Evolutionary conservation across 306 rosid genomes (phyloP).

Genomic region (Hylodesmum podocarpum): DNA sequence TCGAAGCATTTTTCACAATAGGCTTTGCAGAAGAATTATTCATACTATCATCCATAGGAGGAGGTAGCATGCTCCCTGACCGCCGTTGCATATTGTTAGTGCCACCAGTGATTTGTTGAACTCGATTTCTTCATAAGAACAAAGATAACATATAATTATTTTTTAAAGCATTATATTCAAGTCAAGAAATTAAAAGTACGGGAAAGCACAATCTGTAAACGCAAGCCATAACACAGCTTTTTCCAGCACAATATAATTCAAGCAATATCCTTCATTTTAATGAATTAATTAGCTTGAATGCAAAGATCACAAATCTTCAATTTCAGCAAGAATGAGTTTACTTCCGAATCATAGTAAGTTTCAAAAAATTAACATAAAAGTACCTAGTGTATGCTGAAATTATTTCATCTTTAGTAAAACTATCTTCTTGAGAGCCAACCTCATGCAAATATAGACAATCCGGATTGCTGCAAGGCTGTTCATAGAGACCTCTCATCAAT

Average conservation of each 20-base stretch:
- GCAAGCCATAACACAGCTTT: not conserved
- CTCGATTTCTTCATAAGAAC: constrained; percentile 80
- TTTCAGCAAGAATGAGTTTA: not conserved
- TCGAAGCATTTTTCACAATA: constrained; percentile 54
- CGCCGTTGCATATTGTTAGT: constrained; percentile 70
- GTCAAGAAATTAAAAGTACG: constrained; percentile 3
- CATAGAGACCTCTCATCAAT: constrained; percentile 25
- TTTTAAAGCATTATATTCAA: constrained; percentile 22
- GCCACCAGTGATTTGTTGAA: constrained; percentile 87
- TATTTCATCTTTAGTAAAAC: constrained; percentile 98
- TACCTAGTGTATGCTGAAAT: constrained; percentile 97
- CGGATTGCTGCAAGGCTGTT: constrained; percentile 96
- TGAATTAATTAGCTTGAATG: not conserved
- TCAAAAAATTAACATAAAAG: not conserved
- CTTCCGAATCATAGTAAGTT: not conserved
- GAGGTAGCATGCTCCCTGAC: constrained; percentile 79
- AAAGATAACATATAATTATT: constrained; percentile 39
- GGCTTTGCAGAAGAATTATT: constrained; percentile 59
- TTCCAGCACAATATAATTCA: not conserved
- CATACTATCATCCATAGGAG: constrained; percentile 70
- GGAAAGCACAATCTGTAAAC: not conserved
- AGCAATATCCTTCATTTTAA: not conserved
- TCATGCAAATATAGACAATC: constrained; percentile 98
- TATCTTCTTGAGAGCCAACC: constrained; percentile 93
- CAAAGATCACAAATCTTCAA: not conserved